Evolutionary conservation across 805 yeast genomes (phyloP).

Genomic region (Alloascoidea hylecoeti): DNA sequence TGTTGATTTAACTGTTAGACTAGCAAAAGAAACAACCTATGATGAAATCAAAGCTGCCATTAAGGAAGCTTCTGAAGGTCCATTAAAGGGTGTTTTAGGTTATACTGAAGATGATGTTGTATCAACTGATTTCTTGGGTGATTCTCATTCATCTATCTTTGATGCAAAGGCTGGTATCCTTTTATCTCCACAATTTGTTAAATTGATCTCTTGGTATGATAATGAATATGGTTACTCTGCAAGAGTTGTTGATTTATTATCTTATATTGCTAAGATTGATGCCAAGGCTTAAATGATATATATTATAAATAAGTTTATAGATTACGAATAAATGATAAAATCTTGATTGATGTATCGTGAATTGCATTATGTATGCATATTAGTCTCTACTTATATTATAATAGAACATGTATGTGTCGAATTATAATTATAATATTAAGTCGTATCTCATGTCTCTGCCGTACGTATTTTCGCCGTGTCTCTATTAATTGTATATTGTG

Average conservation of each 20-base stretch:
- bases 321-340: too few relatives aligned
- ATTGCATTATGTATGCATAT: too few relatives aligned
- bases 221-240: conserved; percentile 66
- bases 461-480: too few relatives aligned
- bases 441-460: too few relatives aligned
- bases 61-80: conserved; percentile 46
- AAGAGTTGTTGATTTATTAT: conserved; percentile 61
- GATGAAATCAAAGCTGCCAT: conserved; percentile 47
- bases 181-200: conserved; percentile 57
- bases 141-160: conserved; percentile 48
- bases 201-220: conserved; percentile 62
- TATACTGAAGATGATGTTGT: conserved; percentile 64
- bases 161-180: conserved; percentile 60
- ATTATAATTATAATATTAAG: too few relatives aligned
- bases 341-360: too few relatives aligned
- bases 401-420: too few relatives aligned
- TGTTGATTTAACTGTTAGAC: conserved; percentile 57
- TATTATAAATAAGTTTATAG: neutral
- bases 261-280: conserved; percentile 35
- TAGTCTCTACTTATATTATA: too few relatives aligned
- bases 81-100: conserved; percentile 47
- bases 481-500: too few relatives aligned
- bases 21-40: conserved; percentile 42
- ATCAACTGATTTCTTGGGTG: conserved; percentile 54
- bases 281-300: neutral